A percentile compares a stretch with the other conserved stretches of the same genome.
Conservation (phyloP, 805 yeast genomes). For the Yarrowia osloensis region DNA sequence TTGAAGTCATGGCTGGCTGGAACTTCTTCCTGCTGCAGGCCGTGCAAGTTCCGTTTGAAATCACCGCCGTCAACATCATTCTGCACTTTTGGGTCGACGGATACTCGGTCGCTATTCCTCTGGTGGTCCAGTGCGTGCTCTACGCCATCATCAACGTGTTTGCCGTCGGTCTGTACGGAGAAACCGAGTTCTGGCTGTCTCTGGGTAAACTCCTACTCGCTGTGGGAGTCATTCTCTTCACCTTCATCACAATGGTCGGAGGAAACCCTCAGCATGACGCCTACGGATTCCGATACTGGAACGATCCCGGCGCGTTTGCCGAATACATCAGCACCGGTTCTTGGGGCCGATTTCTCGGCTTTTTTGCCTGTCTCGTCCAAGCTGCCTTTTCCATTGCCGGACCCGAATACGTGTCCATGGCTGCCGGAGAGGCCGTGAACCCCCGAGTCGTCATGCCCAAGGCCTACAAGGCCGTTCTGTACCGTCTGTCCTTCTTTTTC, state of each 20-base stretch:
- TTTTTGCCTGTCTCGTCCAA: slow-evolving; percentile 63
- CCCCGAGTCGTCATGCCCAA: slow-evolving; percentile 75
- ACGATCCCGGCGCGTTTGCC: slow-evolving; percentile 58
- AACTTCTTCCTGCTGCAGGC: slow-evolving; percentile 77
- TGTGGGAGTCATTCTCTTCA: slow-evolving; percentile 71
- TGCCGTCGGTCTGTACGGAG: slow-evolving; percentile 78
- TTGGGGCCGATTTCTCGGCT: slow-evolving; percentile 71
- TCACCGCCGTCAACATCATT: slow-evolving; percentile 75
- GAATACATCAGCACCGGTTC: slow-evolving; percentile 56
- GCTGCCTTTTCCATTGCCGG: slow-evolving; percentile 84
- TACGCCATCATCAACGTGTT: slow-evolving; percentile 67
- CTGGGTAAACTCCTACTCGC: slow-evolving; percentile 73
- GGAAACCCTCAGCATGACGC: slow-evolving; percentile 75
- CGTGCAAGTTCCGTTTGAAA: slow-evolving; percentile 79
- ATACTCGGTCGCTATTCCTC: slow-evolving; percentile 68
- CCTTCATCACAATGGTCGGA: slow-evolving; percentile 81
- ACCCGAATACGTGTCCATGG: slow-evolving; percentile 82
- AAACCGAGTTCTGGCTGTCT: slow-evolving; percentile 77
- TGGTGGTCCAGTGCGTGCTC: slow-evolving; percentile 63
- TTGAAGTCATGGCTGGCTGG: slow-evolving; percentile 77
- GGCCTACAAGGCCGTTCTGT: slow-evolving; percentile 75
- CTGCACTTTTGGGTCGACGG: slow-evolving; percentile 81
- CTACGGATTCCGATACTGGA: slow-evolving; percentile 61
- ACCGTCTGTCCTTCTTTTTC: slow-evolving; percentile 66
- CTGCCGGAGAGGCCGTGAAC: slow-evolving; percentile 76